Evolutionary conservation across 305 asterid species (phyloP).

Genomic region (Solanum hybrid): DNA sequence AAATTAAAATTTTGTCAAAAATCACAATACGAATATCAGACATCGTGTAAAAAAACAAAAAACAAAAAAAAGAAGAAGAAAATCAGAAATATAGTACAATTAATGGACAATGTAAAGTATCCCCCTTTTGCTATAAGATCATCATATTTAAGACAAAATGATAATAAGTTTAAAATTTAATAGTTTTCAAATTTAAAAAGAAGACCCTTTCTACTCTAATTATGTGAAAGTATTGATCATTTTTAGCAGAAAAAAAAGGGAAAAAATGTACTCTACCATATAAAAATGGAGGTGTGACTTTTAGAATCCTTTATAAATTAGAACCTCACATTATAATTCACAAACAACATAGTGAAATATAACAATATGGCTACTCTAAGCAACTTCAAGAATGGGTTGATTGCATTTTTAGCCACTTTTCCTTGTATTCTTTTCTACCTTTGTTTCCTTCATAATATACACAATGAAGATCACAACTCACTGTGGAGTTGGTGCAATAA

Average conservation of each 20-base stretch:
- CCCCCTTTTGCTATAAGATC: not conserved
- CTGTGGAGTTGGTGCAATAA: conserved; percentile 63
- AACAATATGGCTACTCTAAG: conserved; percentile 4
- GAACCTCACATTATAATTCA: not conserved
- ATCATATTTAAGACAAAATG: not conserved
- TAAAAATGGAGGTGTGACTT: not conserved
- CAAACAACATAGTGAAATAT: not conserved
- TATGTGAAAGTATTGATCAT: not conserved
- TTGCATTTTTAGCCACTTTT: conserved; percentile 56
- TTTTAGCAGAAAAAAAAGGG: not conserved
- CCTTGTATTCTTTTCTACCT: conserved; percentile 73
- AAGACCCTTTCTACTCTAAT: not conserved
- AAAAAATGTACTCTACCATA: not conserved
- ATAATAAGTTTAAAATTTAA: not conserved
- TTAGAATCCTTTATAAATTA: not conserved
- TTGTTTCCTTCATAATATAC: conserved; percentile 32
- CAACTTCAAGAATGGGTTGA: conserved; percentile 47
- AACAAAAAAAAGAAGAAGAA: not conserved
- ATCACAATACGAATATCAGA: not conserved
- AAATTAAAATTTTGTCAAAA: not conserved
- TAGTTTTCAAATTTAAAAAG: not conserved
- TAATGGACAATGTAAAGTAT: not conserved
- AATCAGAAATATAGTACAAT: not conserved
- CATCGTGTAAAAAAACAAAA: not conserved
- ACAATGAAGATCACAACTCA: conserved; percentile 9